A percentile compares a stretch with the other conserved stretches of the same genome.
Conservation (phyloP, 441 rosid species). For the Populus hybrid region DNA sequence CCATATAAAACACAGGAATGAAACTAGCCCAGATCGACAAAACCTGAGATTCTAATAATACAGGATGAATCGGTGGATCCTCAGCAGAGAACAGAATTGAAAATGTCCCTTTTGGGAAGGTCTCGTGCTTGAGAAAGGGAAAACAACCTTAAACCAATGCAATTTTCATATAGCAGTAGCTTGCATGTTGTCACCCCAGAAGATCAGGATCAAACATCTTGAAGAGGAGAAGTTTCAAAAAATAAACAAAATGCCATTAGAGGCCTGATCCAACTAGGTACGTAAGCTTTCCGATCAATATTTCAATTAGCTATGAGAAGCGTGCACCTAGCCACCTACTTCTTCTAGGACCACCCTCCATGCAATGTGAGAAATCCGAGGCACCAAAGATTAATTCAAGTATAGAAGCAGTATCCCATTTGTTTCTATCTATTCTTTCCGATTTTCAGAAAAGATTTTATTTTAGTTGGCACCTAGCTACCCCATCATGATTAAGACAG, state of each 20-base stretch:
- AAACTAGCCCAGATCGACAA: neutral
- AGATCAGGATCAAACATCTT: neutral
- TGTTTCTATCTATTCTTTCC: too few species aligned
- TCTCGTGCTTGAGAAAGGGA: neutral
- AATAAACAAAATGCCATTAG: neutral
- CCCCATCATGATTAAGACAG: neutral
- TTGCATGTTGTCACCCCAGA: neutral
- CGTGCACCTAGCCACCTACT: neutral
- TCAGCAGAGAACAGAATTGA: neutral
- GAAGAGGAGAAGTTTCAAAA: neutral
- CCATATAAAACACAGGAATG: neutral
- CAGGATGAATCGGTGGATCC: neutral
- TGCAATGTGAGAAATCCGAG: too few species aligned
- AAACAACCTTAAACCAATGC: neutral
- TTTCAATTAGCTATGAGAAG: neutral
- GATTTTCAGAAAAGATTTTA: too few species aligned
- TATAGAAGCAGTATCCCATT: too few species aligned
- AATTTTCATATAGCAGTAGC: neutral
- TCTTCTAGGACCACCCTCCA: too few species aligned
- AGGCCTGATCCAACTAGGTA: neutral
- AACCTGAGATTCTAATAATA: neutral
- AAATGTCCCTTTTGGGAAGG: neutral
- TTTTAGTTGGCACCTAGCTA: too few species aligned
- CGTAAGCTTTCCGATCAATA: neutral
- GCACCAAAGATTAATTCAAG: too few species aligned